These are phyloP conservation scores for Exidia glandulosa DNA, from an alignment of 768 basidiomycete genomes.

Conservation along the genomic window DNA sequence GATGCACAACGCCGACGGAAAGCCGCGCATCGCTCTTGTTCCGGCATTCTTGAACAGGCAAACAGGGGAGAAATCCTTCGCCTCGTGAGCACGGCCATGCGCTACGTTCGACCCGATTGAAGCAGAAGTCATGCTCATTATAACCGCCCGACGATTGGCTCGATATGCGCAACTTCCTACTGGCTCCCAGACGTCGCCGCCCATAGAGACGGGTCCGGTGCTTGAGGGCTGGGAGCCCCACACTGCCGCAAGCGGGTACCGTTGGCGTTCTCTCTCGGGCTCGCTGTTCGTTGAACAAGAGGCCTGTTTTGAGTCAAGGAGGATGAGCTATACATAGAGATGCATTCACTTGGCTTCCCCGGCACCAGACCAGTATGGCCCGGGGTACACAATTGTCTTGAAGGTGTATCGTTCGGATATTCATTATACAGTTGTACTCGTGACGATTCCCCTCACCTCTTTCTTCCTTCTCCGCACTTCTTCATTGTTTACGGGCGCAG, in stretches of 20 bases:
- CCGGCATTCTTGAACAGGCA: background rate
- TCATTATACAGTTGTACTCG: too few species aligned
- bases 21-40: background rate
- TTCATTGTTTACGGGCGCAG: too few species aligned
- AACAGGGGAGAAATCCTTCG: background rate
- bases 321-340: too few species aligned
- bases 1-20: background rate
- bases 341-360: too few species aligned
- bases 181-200: background rate
- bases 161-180: background rate
- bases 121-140: background rate
- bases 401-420: too few species aligned
- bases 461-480: too few species aligned
- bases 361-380: too few species aligned
- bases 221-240: background rate
- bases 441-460: too few species aligned
- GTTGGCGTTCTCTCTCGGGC: background rate
- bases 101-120: background rate
- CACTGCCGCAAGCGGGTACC: background rate
- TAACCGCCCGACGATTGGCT: background rate
- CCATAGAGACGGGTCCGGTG: background rate
- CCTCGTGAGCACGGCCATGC: background rate
- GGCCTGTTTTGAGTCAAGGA: too few species aligned
- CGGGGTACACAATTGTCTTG: too few species aligned
- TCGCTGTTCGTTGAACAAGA: too few species aligned